These are phyloP conservation scores for Aureobasidium sp. DNA, from an alignment of 2,329 filamentous ascomycete genomes.

Conservation along the genomic window DNA sequence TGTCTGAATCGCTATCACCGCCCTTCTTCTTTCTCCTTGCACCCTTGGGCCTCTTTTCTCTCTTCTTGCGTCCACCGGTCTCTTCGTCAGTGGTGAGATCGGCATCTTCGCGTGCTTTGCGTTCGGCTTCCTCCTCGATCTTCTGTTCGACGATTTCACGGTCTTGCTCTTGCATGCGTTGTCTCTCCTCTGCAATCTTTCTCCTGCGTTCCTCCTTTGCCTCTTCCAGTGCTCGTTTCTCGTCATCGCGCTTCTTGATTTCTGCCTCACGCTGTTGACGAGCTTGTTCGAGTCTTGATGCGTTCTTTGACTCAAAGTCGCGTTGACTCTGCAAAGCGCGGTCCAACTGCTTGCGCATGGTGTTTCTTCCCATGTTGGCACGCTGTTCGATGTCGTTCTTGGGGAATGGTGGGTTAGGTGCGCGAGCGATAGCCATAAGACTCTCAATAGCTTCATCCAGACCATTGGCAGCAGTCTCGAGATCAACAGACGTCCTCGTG, in stretches of 20 bases:
- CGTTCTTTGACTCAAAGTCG: conserved; percentile 90
- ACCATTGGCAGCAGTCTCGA: conserved; percentile 70
- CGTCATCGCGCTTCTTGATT: conserved; percentile 67
- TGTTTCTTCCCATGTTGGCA: conserved; percentile 95
- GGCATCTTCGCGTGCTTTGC: conserved; percentile 50
- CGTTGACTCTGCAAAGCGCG: conserved; percentile 74
- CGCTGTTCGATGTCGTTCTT: conserved; percentile 86
- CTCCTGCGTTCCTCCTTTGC: conserved; percentile 65
- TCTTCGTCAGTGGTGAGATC: conserved; percentile 76
- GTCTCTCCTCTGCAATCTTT: conserved; percentile 75
- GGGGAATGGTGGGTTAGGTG: conserved; percentile 72
- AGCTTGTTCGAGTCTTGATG: conserved; percentile 75
- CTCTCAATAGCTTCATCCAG: conserved; percentile 77
- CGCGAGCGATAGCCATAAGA: conserved; percentile 51
- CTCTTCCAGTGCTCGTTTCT: conserved; percentile 58
- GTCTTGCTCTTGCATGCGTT: conserved; percentile 67
- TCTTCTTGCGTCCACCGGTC: conserved; percentile 71
- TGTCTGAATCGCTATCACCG: conserved; percentile 33
- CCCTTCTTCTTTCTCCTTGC: conserved; percentile 48
- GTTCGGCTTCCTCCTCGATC: conserved; percentile 58
- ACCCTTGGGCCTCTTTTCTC: conserved; percentile 55
- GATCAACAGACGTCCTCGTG: conserved; percentile 68
- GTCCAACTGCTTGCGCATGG: conserved; percentile 84
- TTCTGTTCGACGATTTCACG: conserved; percentile 63
- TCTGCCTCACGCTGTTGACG: conserved; percentile 74